Percentiles rank a stretch among this genome's conserved stretches.
phyloP scores from a whole-genome alignment of 129 eudicot genomes.

The Chrysanthemum makinoi region DNA sequence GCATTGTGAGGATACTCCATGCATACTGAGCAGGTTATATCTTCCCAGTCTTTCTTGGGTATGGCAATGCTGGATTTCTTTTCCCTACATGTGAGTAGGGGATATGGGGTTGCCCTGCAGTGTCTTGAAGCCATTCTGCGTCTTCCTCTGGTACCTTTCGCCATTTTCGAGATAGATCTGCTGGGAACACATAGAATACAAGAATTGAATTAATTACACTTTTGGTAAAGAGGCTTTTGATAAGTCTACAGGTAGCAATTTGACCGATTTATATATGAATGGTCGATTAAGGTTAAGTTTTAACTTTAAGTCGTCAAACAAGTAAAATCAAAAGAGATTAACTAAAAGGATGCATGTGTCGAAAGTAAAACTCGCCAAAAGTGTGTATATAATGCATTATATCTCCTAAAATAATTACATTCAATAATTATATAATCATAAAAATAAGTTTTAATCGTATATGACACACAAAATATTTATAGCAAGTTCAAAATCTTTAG shows the following conservation, averaged over 20 bases:
- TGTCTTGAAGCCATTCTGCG: conserved; percentile 73
- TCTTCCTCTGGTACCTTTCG: conserved; percentile 80
- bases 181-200: not conserved
- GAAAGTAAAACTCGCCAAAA: too few relatives aligned
- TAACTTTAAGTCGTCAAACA: not conserved
- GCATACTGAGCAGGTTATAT: conserved; percentile 87
- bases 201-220: not conserved
- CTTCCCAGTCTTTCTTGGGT: conserved; percentile 79
- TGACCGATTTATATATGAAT: too few relatives aligned
- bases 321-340: not conserved
- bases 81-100: conserved; percentile 37
- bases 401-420: not conserved
- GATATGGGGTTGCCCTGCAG: conserved; percentile 69
- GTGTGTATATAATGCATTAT: not conserved
- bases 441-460: too few relatives aligned
- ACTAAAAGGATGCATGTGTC: too few relatives aligned
- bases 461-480: too few relatives aligned
- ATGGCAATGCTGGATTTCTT: conserved; percentile 36
- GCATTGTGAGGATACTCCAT: conserved; percentile 97
- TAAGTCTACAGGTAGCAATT: too few relatives aligned
- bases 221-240: too few relatives aligned
- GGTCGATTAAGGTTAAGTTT: too few relatives aligned
- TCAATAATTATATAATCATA: too few relatives aligned
- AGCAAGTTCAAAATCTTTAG: too few relatives aligned
- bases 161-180: conserved; percentile 42